phyloP scores from a whole-genome alignment of 2,329 filamentous ascomycete genomes.

The Akanthomyces muscarius region DNA sequence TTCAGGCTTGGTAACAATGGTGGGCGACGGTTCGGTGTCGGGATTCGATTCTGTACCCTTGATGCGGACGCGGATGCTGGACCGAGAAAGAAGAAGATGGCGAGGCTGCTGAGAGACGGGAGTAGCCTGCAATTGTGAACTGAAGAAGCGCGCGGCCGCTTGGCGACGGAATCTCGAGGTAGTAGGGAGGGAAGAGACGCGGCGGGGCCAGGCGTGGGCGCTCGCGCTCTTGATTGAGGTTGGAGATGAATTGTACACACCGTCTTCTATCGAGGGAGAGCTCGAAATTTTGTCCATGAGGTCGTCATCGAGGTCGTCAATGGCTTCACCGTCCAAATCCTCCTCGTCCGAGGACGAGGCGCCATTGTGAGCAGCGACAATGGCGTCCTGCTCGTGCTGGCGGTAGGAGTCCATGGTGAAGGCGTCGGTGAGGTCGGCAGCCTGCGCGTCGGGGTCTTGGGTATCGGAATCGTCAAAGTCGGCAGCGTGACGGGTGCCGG shows the following conservation, averaged over 20 bases:
- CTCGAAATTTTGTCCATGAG: slow-evolving; percentile 99
- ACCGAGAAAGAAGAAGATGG: slow-evolving; percentile 16
- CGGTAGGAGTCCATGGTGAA: slow-evolving; percentile 20
- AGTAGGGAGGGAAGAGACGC: slow-evolving; percentile 40
- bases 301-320: slow-evolving; percentile 79
- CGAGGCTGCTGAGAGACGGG: slow-evolving; percentile 1
- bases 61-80: not conserved
- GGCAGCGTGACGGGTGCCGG: slow-evolving; percentile 43
- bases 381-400: slow-evolving; percentile 51
- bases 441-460: slow-evolving; percentile 17
- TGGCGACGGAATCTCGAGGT: slow-evolving; percentile 31
- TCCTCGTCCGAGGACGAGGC: slow-evolving; percentile 53
- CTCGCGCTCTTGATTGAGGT: slow-evolving; percentile 25
- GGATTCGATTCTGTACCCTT: not conserved
- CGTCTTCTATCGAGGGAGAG: slow-evolving; percentile 98
- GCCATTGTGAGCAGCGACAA: slow-evolving; percentile 60
- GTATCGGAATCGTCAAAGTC: slow-evolving; percentile 34
- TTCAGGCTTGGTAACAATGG: not conserved
- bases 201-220: slow-evolving; percentile 37
- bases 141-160: slow-evolving; percentile 29
- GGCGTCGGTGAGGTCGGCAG: slow-evolving; percentile 17
- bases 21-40: not conserved
- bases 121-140: slow-evolving; percentile 14
- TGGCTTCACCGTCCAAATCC: slow-evolving; percentile 63
- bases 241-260: slow-evolving; percentile 60